Evolutionary conservation across 2,329 filamentous ascomycete species (phyloP), one percentile per base, ranked within the genome.

Genomic region (Fusarium tupiense): DNA sequence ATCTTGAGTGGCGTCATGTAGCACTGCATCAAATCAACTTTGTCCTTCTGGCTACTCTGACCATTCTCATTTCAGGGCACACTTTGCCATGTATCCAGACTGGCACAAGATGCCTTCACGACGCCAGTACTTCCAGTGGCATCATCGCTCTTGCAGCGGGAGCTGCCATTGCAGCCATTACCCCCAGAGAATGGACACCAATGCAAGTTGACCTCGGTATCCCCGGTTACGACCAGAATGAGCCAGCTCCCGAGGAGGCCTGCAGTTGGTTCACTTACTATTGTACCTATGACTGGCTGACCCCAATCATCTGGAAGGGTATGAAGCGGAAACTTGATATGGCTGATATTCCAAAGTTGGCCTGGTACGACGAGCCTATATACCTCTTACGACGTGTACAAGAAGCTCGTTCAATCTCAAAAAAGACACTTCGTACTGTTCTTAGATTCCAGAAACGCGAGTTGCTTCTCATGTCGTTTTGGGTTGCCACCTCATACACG

Each of bases 361-460:
- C 88, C 5, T 89, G 87, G 86, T 89, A 89, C 71, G 88, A 89
- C 59, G 87, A 89, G 69, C 88, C 88, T 14, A 77, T 85, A 29
- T 79, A 87, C 58, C 83, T 89, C 22, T 80, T 88, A 5, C 80
- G 80, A 29, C 83, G 81, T 64, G 80, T 88, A 17, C 83, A 85
- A 33, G 75, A 81, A 24, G 86, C 87, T 19, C 84, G 88, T 6
- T 75, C 77, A 35, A 83, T 83, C 64, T 83, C 83, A 35, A 83
- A 81, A 67, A 84, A 80, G 22, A 89, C 87, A 8, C 63, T 86
- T 20, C 82, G 83, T 80, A 88, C 88, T 0, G 76, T 85, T 6
- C 38, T 87, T 37, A 81, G 82, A 43, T 87, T 85, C 58, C 80
- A 88, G 67, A 80, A 80, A 26, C 73, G 52, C 6, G 86, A 88